phyloP scores from a whole-genome alignment of 2,329 filamentous ascomycete genomes.

The Calonectria hawksworthii region DNA sequence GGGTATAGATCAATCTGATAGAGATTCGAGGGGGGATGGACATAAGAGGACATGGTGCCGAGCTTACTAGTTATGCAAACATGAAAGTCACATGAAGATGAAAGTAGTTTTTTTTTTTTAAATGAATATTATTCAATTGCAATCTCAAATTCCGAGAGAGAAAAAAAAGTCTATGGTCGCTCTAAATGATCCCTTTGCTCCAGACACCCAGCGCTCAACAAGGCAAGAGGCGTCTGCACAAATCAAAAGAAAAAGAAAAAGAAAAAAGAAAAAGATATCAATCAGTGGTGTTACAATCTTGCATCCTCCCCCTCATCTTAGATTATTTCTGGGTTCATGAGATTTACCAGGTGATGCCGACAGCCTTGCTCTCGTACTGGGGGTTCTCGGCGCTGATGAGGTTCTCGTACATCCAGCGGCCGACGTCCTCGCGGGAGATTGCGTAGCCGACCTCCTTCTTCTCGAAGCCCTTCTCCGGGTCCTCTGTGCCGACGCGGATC shows the following conservation, averaged over 20 bases:
- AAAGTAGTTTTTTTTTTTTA: no score
- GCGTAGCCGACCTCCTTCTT: constrained; percentile 56
- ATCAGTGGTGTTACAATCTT: background rate
- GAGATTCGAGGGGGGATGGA: background rate
- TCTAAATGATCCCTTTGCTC: background rate
- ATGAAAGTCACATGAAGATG: background rate
- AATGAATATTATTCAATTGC: background rate
- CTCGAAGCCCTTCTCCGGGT: constrained; percentile 49
- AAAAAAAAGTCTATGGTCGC: background rate
- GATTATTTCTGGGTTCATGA: no score
- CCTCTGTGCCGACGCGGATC: constrained; percentile 51
- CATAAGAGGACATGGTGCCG: background rate
- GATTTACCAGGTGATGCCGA: constrained; percentile 47
- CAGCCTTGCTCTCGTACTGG: constrained; percentile 47
- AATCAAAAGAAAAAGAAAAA: background rate
- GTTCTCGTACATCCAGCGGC: constrained; percentile 57
- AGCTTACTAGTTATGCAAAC: background rate
- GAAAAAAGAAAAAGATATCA: background rate
- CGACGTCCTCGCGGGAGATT: constrained; percentile 58
- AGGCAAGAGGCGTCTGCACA: background rate
- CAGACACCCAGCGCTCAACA: background rate
- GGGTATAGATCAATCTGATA: background rate
- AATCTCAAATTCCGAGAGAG: background rate
- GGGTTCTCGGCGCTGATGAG: constrained; percentile 41
- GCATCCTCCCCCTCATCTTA: background rate